Evolutionary conservation across 1,284 basidiomycete species (phyloP).

Genomic region (Cutaneotrichosporon sp.): DNA sequence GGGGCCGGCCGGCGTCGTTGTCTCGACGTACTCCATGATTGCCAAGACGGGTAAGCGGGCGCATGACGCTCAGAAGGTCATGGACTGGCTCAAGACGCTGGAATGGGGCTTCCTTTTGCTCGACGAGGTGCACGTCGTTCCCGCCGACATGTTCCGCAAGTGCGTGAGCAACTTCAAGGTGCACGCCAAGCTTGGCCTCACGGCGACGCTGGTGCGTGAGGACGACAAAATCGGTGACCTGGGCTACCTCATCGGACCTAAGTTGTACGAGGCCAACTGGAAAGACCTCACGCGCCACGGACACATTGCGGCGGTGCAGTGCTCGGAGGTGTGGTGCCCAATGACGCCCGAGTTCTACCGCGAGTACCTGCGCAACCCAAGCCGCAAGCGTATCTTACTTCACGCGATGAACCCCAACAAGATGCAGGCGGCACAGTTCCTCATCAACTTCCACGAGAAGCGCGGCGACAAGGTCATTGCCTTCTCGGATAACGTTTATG

Average conservation of each 20-base stretch:
- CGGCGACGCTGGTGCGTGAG: slow-evolving; percentile 95
- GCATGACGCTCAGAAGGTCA: slow-evolving; percentile 96
- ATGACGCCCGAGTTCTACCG: slow-evolving; percentile 99
- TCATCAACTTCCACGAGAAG: slow-evolving; percentile 97
- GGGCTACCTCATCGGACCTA: slow-evolving; percentile 98
- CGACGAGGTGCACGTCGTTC: slow-evolving; percentile 96
- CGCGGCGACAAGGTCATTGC: slow-evolving; percentile 99
- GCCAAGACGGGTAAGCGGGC: slow-evolving; percentile 94
- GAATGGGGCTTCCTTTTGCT: slow-evolving; percentile 96
- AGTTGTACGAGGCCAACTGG: slow-evolving; percentile 99
- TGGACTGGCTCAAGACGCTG: slow-evolving; percentile 90
- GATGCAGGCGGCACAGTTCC: slow-evolving; percentile 97
- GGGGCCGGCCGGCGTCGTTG: slow-evolving; percentile 78
- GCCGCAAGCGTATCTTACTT: slow-evolving; percentile 89
- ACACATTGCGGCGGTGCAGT: slow-evolving; percentile 99
- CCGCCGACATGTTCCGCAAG: slow-evolving; percentile 92
- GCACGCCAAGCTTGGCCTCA: slow-evolving; percentile 82
- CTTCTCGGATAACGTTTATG: slow-evolving; percentile 97
- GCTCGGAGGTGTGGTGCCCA: slow-evolving; percentile 99
- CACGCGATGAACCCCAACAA: slow-evolving; percentile 99
- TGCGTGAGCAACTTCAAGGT: slow-evolving; percentile 97
- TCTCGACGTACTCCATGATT: slow-evolving; percentile 98
- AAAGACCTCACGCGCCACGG: slow-evolving; percentile 99
- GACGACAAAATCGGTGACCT: slow-evolving; percentile 99
- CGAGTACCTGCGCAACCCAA: slow-evolving; percentile 77